phyloP scores from a whole-genome alignment of 306 rosid genomes.

The Quercus gilva region DNA sequence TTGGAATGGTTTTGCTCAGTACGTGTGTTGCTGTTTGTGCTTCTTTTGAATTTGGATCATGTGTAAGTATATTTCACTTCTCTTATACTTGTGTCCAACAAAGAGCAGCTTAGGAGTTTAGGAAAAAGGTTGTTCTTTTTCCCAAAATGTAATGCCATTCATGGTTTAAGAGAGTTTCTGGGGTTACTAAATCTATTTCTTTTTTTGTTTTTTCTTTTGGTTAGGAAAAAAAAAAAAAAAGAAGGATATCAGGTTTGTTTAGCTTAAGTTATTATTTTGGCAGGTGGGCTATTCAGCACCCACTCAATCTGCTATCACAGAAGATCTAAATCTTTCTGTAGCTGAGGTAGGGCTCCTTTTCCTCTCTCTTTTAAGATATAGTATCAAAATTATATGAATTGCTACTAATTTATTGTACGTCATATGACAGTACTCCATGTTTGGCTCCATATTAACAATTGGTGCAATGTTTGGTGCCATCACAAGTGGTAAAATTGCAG shows the following conservation, averaged over 20 bases:
- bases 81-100: too few species aligned
- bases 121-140: neutral
- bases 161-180: slow-evolving; percentile 9
- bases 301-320: slow-evolving; percentile 49
- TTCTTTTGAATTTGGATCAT: slow-evolving; percentile 80
- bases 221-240: slow-evolving; percentile 23
- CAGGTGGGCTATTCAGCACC: slow-evolving; percentile 62
- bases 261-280: slow-evolving; percentile 30
- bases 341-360: slow-evolving; percentile 32
- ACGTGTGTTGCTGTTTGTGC: slow-evolving; percentile 81
- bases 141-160: neutral
- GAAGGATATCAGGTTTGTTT: slow-evolving; percentile 12
- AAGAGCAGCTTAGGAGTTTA: neutral
- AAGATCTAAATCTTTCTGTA: slow-evolving; percentile 45
- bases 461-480: slow-evolving; percentile 88
- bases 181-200: neutral
- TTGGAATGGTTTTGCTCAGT: slow-evolving; percentile 71
- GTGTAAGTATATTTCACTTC: slow-evolving; percentile 44
- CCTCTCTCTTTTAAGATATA: neutral
- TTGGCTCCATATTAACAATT: slow-evolving; percentile 80
- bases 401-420: neutral
- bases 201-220: slow-evolving; percentile 3
- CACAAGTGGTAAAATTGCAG: slow-evolving; percentile 64
- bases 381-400: neutral
- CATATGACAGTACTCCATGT: slow-evolving; percentile 67